Evolutionary conservation across 305 asterid genomes (phyloP), one percentile per base, ranked within the genome.

Genomic region (Plantago coronopus): DNA sequence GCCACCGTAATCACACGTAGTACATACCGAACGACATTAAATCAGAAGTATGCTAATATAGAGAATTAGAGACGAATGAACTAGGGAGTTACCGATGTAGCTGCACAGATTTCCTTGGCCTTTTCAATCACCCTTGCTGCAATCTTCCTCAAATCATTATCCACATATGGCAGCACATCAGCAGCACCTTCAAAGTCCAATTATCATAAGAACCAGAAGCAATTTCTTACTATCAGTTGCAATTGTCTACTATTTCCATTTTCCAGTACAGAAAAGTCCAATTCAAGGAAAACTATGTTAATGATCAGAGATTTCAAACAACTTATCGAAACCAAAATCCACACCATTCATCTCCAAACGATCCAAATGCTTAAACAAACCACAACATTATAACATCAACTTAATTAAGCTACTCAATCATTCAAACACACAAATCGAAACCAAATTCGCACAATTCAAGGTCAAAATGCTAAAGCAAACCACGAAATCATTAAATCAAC

Each of bases 81-180:
- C 17, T 15, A 31, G 58, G 17, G 21, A 13, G 29, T n/a, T 74
- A 84, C 94, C 81, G 82, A 76, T 70, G 76, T 72, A 56, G 82
- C 74, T 18, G 67, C 21, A 55, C 87, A 85, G 40, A 67, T 62
- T 61, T 72, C 74, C 69, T 80, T 82, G 21, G 87, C 80, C 73
- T 75, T 78, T 12, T 78, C 82, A 58, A 79, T 12, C 45, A 78
- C 85, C 63, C 84, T 75, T 0, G 75, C 73, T 6, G 87, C 84
- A 20, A 78, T 85, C 58, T 67, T 65, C 79, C 72, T 82, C 81
- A 85, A 68, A 80, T 85, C 94, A 59, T 43, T 55, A 43, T 82
- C 94, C 61, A 85, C 82, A 58, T 68, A 70, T 9, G 85, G 83
- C 54, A 85, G 22, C 65, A 78, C 82, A 7, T 85, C 87, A 8